Conservation (phyloP, 345 rosid genomes). For the Linum tenue region DNA sequence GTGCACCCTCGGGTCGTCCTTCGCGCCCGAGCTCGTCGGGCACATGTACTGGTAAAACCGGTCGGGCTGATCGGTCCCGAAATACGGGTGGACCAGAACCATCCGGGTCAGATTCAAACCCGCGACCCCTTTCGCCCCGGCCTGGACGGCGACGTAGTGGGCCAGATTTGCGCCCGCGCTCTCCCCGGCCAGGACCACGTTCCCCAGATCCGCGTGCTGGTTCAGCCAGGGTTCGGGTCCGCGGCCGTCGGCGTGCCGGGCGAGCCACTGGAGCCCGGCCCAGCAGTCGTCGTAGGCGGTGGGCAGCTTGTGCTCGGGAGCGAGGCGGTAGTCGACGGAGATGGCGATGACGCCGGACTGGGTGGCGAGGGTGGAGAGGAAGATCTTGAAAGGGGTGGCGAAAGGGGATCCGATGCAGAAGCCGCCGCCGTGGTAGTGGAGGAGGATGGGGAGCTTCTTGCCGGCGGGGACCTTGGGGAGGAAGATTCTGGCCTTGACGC, state of each 20-base stretch:
- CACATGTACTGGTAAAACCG: background rate
- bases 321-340: conserved; percentile 37
- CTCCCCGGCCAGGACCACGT: conserved; percentile 32
- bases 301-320: conserved; percentile 39
- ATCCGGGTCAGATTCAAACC: background rate
- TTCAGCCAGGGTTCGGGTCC: conserved; percentile 32
- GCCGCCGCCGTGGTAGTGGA: conserved; percentile 41
- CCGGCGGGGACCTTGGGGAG: conserved; percentile 31
- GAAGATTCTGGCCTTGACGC: conserved; percentile 13
- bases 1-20: conserved; percentile 18
- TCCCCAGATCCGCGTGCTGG: conserved; percentile 25
- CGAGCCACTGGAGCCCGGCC: conserved; percentile 33
- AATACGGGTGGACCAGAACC: conserved; percentile 18
- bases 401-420: conserved; percentile 35
- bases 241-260: conserved; percentile 14
- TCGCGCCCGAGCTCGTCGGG: conserved; percentile 6
- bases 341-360: conserved; percentile 24
- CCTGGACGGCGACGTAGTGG: background rate
- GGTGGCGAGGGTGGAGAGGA: conserved; percentile 19
- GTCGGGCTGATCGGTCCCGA: conserved; percentile 15
- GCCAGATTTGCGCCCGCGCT: conserved; percentile 40
- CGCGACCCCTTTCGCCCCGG: background rate
- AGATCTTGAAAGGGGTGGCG: conserved; percentile 15
- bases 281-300: conserved; percentile 34
- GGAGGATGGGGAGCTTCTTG: conserved; percentile 29